phyloP scores from a whole-genome alignment of 805 yeast genomes.

The Isabelozyma pseudorhagii region DNA sequence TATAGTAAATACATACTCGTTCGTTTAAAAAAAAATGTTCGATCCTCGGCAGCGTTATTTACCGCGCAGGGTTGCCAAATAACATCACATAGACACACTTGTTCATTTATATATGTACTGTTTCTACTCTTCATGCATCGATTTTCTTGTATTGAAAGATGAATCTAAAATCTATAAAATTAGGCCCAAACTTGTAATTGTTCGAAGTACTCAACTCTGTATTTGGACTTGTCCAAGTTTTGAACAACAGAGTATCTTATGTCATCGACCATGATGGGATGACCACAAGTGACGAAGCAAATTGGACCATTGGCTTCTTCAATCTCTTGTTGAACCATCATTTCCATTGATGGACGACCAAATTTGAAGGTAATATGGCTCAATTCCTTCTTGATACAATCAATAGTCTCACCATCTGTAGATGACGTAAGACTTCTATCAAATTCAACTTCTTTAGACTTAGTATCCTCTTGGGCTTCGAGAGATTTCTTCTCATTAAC shows the following conservation, averaged over 20 bases:
- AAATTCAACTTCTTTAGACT: not conserved
- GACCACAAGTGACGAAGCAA: not conserved
- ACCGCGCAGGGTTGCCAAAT: no score
- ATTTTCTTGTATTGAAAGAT: not conserved
- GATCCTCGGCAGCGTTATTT: no score
- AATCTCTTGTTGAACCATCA: slow-evolving; percentile 33
- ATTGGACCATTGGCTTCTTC: slow-evolving; percentile 28
- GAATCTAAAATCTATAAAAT: not conserved
- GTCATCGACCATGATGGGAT: slow-evolving; percentile 34
- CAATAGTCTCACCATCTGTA: not conserved
- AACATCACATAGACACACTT: no score
- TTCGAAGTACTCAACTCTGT: slow-evolving; percentile 31
- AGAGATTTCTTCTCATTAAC: not conserved
- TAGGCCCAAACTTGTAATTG: slow-evolving; percentile 23
- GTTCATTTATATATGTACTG: not conserved
- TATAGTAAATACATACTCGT: no score
- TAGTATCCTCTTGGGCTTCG: not conserved
- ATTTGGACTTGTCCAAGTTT: slow-evolving; percentile 15
- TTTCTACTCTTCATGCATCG: not conserved
- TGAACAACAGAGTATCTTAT: slow-evolving; percentile 20
- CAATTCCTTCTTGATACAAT: not conserved
- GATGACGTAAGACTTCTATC: not conserved
- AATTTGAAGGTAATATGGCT: slow-evolving; percentile 20
- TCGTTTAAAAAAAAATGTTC: no score
- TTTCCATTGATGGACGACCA: slow-evolving; percentile 39